Conservation (phyloP, 495 filamentous ascomycete species). For the Arthonia radiata region DNA sequence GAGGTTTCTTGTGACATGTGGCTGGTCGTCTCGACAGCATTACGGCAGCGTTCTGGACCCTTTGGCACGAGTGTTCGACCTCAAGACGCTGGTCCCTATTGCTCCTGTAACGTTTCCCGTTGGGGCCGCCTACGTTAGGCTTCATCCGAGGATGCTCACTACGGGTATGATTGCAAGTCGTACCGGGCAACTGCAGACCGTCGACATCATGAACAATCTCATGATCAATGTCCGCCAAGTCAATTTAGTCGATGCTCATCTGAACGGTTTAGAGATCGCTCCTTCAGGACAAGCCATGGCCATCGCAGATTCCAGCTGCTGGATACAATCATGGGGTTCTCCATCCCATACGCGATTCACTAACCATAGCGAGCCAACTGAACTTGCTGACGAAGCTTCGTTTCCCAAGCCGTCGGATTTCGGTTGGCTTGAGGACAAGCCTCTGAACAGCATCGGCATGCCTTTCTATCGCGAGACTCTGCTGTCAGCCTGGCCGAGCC, state of each 20-base stretch:
- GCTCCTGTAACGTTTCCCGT: slow-evolving; percentile 80
- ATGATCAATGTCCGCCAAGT: slow-evolving; percentile 73
- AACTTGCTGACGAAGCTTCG: slow-evolving; percentile 44
- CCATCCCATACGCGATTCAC: slow-evolving; percentile 73
- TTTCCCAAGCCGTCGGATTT: slow-evolving; percentile 23
- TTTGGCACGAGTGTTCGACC: slow-evolving; percentile 78
- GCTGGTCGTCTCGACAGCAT: slow-evolving; percentile 53
- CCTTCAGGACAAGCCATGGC: slow-evolving; percentile 75
- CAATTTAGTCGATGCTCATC: slow-evolving; percentile 37
- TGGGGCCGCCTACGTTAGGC: slow-evolving; percentile 72
- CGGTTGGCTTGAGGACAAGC: slow-evolving; percentile 49
- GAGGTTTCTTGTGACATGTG: slow-evolving; percentile 81
- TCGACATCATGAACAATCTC: slow-evolving; percentile 86
- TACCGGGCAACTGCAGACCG: slow-evolving; percentile 74
- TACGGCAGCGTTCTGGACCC: slow-evolving; percentile 52
- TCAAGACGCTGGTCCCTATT: slow-evolving; percentile 63
- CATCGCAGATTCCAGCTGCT: slow-evolving; percentile 52
- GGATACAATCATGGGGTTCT: slow-evolving; percentile 78
- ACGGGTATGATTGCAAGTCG: slow-evolving; percentile 79
- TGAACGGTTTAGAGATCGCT: slow-evolving; percentile 60
- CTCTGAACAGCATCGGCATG: slow-evolving; percentile 68
- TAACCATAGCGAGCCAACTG: slow-evolving; percentile 53
- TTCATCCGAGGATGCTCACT: slow-evolving; percentile 85
- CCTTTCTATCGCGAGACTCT: slow-evolving; percentile 77
- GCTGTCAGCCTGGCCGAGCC: slow-evolving; percentile 70